Conservation (phyloP, 495 filamentous ascomycete species). For the Penicillium verhagenii region DNA sequence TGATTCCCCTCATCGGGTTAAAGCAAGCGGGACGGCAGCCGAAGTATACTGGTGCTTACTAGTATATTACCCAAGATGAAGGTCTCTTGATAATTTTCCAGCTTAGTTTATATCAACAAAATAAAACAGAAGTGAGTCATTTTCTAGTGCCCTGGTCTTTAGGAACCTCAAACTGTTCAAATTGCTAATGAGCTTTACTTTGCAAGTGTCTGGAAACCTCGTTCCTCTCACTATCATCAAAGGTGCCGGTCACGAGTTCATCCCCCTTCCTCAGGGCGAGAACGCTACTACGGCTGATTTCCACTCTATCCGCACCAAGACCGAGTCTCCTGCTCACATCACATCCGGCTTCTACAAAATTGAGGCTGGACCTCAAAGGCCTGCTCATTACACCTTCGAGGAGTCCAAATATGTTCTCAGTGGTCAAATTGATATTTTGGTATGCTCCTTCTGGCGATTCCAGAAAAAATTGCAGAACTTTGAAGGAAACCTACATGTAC, state of each 20-base stretch:
- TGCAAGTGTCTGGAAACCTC: conserved; percentile 24
- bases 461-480: no score
- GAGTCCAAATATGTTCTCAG: conserved; percentile 33
- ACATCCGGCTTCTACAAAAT: conserved; percentile 38
- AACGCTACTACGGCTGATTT: conserved; percentile 32
- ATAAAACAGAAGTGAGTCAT: background rate
- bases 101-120: background rate
- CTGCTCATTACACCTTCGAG: conserved; percentile 29
- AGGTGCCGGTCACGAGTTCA: conserved; percentile 32
- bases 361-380: conserved; percentile 26
- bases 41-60: background rate
- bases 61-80: background rate
- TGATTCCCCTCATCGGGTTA: background rate
- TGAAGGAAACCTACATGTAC: no score
- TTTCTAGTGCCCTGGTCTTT: background rate
- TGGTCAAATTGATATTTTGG: conserved; percentile 33
- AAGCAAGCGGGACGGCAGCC: background rate
- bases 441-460: conserved; percentile 15
- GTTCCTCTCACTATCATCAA: conserved; percentile 35
- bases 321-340: conserved; percentile 26
- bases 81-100: no score
- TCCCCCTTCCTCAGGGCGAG: conserved; percentile 28
- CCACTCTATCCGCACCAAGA: conserved; percentile 32
- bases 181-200: background rate
- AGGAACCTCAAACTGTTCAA: background rate